Conservation (phyloP, 306 rosid species). For the Boehmeria nivea region DNA sequence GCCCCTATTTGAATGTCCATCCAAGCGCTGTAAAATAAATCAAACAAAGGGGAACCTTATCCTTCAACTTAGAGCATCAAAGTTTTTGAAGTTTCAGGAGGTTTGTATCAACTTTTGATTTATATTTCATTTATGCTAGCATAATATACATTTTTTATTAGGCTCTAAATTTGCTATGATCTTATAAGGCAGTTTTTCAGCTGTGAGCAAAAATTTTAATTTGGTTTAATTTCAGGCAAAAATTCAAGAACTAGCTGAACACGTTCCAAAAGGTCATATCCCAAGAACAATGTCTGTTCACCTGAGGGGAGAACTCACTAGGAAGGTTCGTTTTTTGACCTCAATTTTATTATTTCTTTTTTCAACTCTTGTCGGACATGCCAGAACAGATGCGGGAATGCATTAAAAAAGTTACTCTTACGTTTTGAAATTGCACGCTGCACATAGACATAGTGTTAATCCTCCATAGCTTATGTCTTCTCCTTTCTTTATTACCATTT, state of each 20-base stretch:
- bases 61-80: constrained; percentile 93
- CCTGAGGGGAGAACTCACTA: constrained; percentile 95
- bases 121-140: constrained; percentile 2
- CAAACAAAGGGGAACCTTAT: constrained; percentile 71
- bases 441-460: no score
- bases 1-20: constrained; percentile 92
- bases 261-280: constrained; percentile 97
- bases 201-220: background rate
- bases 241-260: constrained; percentile 94
- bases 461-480: no score
- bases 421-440: no score
- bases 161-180: background rate
- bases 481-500: constrained; percentile 6
- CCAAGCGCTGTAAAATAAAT: constrained; percentile 65
- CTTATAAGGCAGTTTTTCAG: constrained; percentile 4
- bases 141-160: background rate
- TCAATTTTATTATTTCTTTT: constrained; percentile 7
- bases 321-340: constrained; percentile 61
- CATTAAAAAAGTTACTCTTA: no score
- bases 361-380: no score
- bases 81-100: constrained; percentile 98
- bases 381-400: background rate
- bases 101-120: constrained; percentile 34
- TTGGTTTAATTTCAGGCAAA: constrained; percentile 71
- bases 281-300: constrained; percentile 94